These are phyloP conservation scores for Erodium texanum DNA, from an alignment of 441 rosid species.

Conservation along the genomic window DNA sequence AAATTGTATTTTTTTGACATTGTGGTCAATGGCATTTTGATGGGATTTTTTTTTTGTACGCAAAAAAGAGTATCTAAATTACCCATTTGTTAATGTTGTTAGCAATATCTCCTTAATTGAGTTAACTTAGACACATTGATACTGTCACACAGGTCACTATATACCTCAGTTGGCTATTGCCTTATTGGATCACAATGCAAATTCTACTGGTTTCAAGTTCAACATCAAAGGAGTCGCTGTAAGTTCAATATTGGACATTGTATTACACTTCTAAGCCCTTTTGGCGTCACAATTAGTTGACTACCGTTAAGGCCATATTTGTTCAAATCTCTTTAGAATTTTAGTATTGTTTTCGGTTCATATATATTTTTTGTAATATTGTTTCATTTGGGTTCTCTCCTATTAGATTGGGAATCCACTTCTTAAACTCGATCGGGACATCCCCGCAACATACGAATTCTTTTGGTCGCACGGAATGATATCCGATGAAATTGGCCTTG, in stretches of 20 bases:
- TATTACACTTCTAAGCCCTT: background rate
- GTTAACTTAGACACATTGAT: background rate
- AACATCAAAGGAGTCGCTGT: conserved; percentile 85
- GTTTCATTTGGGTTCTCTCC: conserved; percentile 4
- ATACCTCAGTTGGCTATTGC: conserved; percentile 60
- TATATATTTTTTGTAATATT: too few species aligned
- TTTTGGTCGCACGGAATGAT: conserved; percentile 91
- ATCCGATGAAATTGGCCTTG: conserved; percentile 70
- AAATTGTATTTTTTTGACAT: too few species aligned
- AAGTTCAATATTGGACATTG: conserved; percentile 26
- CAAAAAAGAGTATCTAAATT: too few species aligned
- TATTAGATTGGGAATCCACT: conserved; percentile 80
- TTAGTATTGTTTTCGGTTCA: too few species aligned
- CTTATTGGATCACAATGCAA: conserved; percentile 48
- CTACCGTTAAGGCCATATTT: too few species aligned
- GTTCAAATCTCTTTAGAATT: too few species aligned
- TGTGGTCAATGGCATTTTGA: too few species aligned
- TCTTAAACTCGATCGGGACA: conserved; percentile 58
- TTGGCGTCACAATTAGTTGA: background rate
- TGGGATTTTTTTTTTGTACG: too few species aligned
- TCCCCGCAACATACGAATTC: conserved; percentile 52
- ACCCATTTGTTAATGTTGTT: background rate
- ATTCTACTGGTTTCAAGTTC: conserved; percentile 55
- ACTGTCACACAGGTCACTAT: conserved; percentile 48
- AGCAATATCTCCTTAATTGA: background rate